A percentile compares a stretch with the other conserved stretches of the same genome.
Conservation (phyloP, 208 protist genomes). For the Phytomonas sp. region DNA sequence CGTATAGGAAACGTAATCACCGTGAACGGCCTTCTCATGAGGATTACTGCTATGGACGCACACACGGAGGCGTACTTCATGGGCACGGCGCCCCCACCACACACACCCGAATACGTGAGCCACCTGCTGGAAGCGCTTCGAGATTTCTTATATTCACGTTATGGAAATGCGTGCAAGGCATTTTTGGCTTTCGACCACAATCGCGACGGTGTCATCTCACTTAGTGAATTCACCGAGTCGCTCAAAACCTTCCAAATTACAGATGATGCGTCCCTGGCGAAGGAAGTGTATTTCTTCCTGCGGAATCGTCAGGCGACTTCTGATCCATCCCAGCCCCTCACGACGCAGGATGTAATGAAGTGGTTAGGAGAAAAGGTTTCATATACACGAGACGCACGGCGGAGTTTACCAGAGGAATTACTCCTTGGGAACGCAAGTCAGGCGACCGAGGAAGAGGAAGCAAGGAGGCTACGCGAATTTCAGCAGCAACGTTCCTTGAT, state of each 20-base stretch:
- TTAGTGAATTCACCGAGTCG: constrained; percentile 56
- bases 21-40: constrained; percentile 63
- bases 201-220: constrained; percentile 69
- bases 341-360: constrained; percentile 62
- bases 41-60: constrained; percentile 65
- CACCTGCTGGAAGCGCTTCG: constrained; percentile 54
- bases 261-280: constrained; percentile 36
- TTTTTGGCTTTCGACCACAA: constrained; percentile 82
- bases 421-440: constrained; percentile 9
- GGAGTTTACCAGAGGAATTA: constrained; percentile 5
- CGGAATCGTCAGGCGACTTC: not conserved
- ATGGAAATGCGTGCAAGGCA: constrained; percentile 61
- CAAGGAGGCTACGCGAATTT: constrained; percentile 36
- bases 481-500: constrained; percentile 30
- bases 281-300: constrained; percentile 55
- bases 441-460: constrained; percentile 20
- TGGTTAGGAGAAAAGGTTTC: constrained; percentile 47
- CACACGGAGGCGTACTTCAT: constrained; percentile 68
- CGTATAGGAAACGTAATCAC: constrained; percentile 52
- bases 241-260: constrained; percentile 73
- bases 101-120: constrained; percentile 22
- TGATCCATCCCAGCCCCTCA: constrained; percentile 20
- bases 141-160: constrained; percentile 60
- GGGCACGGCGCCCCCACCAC: constrained; percentile 27
- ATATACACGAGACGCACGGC: not conserved